A percentile compares a stretch with the other conserved stretches of the same genome.
Evolutionary conservation across 768 basidiomycete species (phyloP).

Genomic region (Clitopilus passeckerianus): DNA sequence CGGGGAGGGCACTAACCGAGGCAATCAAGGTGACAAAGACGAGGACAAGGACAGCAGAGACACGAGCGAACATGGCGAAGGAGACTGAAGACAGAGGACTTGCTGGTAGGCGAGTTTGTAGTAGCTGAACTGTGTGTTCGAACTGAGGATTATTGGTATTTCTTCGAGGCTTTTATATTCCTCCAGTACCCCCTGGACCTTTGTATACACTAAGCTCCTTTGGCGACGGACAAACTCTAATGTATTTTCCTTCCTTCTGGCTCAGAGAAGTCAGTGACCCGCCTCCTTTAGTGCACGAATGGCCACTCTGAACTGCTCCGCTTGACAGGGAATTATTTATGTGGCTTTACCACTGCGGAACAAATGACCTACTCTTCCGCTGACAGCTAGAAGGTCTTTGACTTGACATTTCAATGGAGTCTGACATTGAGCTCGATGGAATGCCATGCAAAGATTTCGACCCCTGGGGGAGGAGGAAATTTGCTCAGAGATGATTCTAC

Average conservation of each 20-base stretch:
- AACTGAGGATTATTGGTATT: background rate
- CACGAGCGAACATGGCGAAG: constrained; percentile 8
- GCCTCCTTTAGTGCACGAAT: too few relatives aligned
- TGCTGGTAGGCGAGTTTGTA: background rate
- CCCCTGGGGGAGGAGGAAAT: too few relatives aligned
- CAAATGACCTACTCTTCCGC: too few relatives aligned
- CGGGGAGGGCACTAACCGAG: constrained; percentile 8
- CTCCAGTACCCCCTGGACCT: background rate
- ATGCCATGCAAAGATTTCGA: too few relatives aligned
- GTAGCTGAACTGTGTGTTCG: constrained; percentile 1
- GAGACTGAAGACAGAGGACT: background rate
- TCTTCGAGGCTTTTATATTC: constrained; percentile 1
- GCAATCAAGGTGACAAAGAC: constrained; percentile 6
- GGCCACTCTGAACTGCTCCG: too few relatives aligned
- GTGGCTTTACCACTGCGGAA: too few relatives aligned
- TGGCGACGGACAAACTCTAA: background rate
- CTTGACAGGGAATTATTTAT: too few relatives aligned
- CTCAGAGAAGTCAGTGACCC: background rate
- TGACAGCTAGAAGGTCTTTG: too few relatives aligned
- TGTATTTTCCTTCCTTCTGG: background rate
- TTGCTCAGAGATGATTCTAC: too few relatives aligned
- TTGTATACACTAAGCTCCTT: constrained; percentile 8
- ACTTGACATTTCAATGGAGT: too few relatives aligned
- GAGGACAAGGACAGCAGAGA: constrained; percentile 4
- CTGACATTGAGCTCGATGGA: too few relatives aligned